A percentile compares a stretch with the other conserved stretches of the same genome.
Conservation (phyloP, 2,329 filamentous ascomycete genomes). For the Ambrosiella cleistominuta region DNA sequence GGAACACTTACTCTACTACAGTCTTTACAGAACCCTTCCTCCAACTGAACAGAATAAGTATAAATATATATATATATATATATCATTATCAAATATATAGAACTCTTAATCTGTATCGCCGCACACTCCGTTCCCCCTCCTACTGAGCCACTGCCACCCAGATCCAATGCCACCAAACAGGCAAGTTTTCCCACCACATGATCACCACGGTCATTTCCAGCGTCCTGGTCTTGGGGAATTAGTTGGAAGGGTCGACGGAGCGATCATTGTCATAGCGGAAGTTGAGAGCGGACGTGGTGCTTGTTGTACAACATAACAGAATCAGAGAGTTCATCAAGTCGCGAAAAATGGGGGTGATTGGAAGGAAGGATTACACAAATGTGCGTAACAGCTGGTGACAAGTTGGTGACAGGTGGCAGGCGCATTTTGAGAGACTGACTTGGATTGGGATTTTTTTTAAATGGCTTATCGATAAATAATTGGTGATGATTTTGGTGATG, state of each 20-base stretch:
- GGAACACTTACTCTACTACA: no score
- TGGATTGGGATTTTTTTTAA: neutral
- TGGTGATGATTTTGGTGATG: neutral
- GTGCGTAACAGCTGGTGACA: neutral
- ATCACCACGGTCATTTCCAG: constrained; percentile 5
- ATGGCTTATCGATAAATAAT: neutral
- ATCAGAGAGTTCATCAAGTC: neutral
- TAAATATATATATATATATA: no score
- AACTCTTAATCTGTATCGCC: no score
- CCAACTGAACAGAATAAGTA: no score
- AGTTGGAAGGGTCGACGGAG: neutral
- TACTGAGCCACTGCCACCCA: no score
- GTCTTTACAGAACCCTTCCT: no score
- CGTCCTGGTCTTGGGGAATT: neutral
- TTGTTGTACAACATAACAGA: no score
- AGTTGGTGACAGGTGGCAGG: neutral
- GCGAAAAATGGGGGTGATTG: neutral
- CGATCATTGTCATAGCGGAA: neutral
- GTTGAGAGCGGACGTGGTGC: no score
- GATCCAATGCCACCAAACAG: neutral
- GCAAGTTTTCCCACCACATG: neutral
- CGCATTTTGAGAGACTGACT: neutral
- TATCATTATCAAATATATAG: no score
- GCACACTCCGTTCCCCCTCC: no score
- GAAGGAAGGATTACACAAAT: neutral